A percentile compares a stretch with the other conserved stretches of the same genome.
Conservation (phyloP, 1,284 basidiomycete genomes). For the Amylostereum chailletii region DNA sequence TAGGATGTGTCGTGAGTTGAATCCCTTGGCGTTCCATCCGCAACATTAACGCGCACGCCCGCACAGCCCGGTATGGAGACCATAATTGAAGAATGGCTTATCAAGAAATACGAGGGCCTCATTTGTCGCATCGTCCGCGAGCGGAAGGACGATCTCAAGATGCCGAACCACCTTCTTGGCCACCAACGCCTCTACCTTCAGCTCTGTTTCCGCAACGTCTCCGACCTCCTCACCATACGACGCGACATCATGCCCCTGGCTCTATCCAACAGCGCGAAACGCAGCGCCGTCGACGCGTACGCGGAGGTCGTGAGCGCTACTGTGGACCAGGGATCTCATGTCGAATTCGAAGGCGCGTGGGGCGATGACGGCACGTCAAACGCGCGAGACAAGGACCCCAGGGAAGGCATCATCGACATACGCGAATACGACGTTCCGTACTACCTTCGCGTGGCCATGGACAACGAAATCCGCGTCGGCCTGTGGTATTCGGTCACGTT, state of each 20-base stretch:
- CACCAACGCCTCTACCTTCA: slow-evolving; percentile 84
- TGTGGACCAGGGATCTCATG: slow-evolving; percentile 45
- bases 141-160: slow-evolving; percentile 88
- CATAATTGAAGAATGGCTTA: slow-evolving; percentile 91
- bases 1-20: slow-evolving; percentile 40
- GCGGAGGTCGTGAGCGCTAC: slow-evolving; percentile 92
- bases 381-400: slow-evolving; percentile 67
- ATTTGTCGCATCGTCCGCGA: slow-evolving; percentile 74
- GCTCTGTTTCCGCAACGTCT: slow-evolving; percentile 87
- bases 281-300: slow-evolving; percentile 94
- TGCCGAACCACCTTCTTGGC: slow-evolving; percentile 95
- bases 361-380: slow-evolving; percentile 36
- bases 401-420: slow-evolving; percentile 89
- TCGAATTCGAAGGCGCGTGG: slow-evolving; percentile 67
- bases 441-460: slow-evolving; percentile 96
- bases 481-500: slow-evolving; percentile 94
- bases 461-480: slow-evolving; percentile 95
- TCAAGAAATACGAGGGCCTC: slow-evolving; percentile 88
- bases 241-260: slow-evolving; percentile 89
- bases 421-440: slow-evolving; percentile 98
- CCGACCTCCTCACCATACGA: slow-evolving; percentile 83
- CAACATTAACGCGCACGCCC: neutral
- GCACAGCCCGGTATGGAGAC: slow-evolving; percentile 78
- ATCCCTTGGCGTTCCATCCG: slow-evolving; percentile 1
- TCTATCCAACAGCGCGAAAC: slow-evolving; percentile 84